Base-by-base conservation (phyloP, 805 yeast species). In the Lipomyces mesembrius region DNA sequence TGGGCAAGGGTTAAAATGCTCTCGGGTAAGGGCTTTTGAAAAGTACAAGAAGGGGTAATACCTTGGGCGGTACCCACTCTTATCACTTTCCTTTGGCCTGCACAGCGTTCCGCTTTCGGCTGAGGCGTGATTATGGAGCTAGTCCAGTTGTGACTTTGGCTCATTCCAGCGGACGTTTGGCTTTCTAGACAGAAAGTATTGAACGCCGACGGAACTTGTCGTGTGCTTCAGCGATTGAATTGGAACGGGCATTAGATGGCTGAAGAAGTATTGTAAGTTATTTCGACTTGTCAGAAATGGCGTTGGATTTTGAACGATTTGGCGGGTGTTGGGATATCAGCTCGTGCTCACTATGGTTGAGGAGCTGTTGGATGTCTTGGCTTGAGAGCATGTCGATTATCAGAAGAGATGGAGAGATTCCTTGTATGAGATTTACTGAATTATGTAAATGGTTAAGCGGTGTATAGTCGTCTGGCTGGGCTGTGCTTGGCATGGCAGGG, bases 251-350 rank as follows among this genome's bases (percentile, higher is more conserved):
- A 17, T 17, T 17, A 43, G 22, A 43, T 58, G 61, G 61, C 61
- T 29, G 59, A 34, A 37, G 61, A 58, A 58, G 60, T 6, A 58
- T 29, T 58, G 61, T 58, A 37, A 58, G 60, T 57, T 57, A 6
- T 17, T 43, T 43, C 20, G 39, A 43, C 49, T 43, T 43, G 49
- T 6, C 49, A 11, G n/a, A 17, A 43, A 39, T 8, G 20, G 7
- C 11, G 46, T 39, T 17, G 46, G 49, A 43, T 7, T 43, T 43
- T 17, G 49, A n/a, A 37, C 22, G 49, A n/a, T 2, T 6, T 17
- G 2, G 2, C 17, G 17, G 39, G 14, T 4, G 39, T 29, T 29
- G 43, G 43, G 12, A 9, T 37, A 37, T 9, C 17, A 3, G n/a
- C 14, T 37, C 14, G 43, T 37, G 43, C 32, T 29, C 32, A 29